A percentile compares a stretch with the other conserved stretches of the same genome.
Evolutionary conservation across 2,329 filamentous ascomycete genomes (phyloP).

Genomic region (Westerdykella aurantiaca): DNA sequence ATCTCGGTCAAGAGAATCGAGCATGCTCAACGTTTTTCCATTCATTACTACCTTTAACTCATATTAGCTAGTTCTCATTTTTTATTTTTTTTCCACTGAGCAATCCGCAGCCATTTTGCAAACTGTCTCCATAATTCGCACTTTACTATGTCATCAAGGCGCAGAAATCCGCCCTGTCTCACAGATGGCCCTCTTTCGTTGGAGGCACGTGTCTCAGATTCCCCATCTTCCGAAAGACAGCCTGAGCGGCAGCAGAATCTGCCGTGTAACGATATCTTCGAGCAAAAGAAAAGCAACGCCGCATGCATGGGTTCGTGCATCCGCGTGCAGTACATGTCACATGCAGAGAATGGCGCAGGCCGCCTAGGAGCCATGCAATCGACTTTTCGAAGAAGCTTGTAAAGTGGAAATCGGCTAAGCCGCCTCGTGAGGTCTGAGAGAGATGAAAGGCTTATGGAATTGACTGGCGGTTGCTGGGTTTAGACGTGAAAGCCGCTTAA

Average conservation of each 20-base stretch:
- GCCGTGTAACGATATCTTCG: not conserved
- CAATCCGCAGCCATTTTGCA: not conserved
- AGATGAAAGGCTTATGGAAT: slow-evolving; percentile 8
- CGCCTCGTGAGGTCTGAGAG: slow-evolving; percentile 25
- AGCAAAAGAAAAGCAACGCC: not conserved
- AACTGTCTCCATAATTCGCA: not conserved
- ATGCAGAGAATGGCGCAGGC: not conserved
- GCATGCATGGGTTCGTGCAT: not conserved
- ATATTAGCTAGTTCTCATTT: not conserved
- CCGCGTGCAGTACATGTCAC: not conserved
- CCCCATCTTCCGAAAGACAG: not conserved
- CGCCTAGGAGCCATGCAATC: not conserved
- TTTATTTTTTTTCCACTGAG: not conserved
- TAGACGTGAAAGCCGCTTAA: slow-evolving; percentile 1
- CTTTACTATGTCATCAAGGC: not conserved
- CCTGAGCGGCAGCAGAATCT: not conserved
- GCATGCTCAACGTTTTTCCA: not conserved
- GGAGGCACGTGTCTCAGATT: not conserved
- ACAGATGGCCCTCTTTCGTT: not conserved
- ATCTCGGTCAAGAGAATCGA: not conserved
- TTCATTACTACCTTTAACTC: not conserved
- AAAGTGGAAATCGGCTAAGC: slow-evolving; percentile 5
- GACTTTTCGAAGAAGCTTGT: not conserved
- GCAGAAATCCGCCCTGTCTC: not conserved
- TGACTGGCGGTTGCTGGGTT: slow-evolving; percentile 28